These are phyloP conservation scores for Taphrina deformans DNA, from an alignment of 1,139 yeast genomes.

Conservation along the genomic window DNA sequence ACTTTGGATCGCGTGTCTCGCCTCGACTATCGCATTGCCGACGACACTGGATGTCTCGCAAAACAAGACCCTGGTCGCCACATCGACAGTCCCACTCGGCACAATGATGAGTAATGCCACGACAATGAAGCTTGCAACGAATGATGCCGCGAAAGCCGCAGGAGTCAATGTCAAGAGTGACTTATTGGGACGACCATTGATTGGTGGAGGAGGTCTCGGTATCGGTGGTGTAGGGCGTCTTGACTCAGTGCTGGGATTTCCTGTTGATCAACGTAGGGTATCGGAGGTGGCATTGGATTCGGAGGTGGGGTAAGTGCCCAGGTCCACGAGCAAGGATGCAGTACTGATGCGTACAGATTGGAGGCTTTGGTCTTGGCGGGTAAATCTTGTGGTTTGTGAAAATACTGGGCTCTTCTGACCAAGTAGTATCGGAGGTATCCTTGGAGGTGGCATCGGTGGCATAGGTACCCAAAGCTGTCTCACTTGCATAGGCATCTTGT, in stretches of 20 bases:
- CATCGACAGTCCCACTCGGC: background rate
- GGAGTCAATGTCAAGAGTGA: constrained; percentile 23
- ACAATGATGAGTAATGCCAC: background rate
- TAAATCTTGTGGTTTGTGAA: background rate
- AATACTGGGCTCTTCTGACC: background rate
- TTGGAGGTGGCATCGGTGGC: constrained; percentile 25
- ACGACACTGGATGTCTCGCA: background rate
- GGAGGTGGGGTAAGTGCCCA: constrained; percentile 5
- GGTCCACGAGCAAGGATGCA: too few species aligned
- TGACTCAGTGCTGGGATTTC: too few species aligned
- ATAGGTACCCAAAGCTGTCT: constrained; percentile 24
- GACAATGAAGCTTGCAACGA: background rate
- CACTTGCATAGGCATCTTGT: constrained; percentile 16
- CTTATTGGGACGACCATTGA: constrained; percentile 13
- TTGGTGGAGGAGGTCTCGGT: constrained; percentile 4
- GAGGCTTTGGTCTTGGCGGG: constrained; percentile 23
- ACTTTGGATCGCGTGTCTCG: background rate
- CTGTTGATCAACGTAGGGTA: too few species aligned
- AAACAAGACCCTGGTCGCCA: background rate
- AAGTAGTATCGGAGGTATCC: constrained; percentile 12
- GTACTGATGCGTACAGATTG: constrained; percentile 6
- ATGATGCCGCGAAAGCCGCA: constrained; percentile 1
- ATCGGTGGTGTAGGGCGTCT: background rate
- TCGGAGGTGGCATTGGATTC: constrained; percentile 15
- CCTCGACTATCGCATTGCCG: background rate